A percentile compares a stretch with the other conserved stretches of the same genome.
Evolutionary conservation across 2,329 filamentous ascomycete species (phyloP).

Genomic region (Xylaria sp.): DNA sequence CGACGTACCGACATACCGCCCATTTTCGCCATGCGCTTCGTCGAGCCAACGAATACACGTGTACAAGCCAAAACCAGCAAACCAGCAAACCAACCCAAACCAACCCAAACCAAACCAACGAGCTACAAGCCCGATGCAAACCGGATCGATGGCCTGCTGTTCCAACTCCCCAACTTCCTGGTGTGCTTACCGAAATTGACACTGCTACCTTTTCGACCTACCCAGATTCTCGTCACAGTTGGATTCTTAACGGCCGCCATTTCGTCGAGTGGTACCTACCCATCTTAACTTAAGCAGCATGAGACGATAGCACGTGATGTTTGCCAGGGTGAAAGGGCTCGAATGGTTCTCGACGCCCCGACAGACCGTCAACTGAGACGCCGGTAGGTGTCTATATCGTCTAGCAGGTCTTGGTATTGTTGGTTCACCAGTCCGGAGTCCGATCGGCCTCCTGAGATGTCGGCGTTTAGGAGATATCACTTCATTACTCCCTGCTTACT

Average conservation of each 20-base stretch:
- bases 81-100: no score
- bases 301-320: background rate
- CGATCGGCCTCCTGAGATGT: no score
- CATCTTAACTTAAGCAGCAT: background rate
- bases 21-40: background rate
- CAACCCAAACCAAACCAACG: no score
- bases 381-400: no score
- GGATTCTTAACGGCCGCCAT: background rate
- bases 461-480: no score
- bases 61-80: background rate
- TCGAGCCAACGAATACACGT: background rate
- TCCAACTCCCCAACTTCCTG: background rate
- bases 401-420: no score
- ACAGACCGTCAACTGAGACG: background rate
- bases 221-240: background rate
- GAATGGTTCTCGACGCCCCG: background rate
- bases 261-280: background rate
- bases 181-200: background rate
- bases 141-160: background rate
- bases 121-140: background rate
- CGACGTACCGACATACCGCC: background rate
- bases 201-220: background rate
- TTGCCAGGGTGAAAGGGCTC: background rate
- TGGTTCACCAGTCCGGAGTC: no score
- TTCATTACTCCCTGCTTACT: no score